Percentiles rank a stretch among this genome's conserved stretches.
These are phyloP conservation scores for Mrakia frigida DNA, from an alignment of 768 basidiomycete species.

Conservation along the genomic window DNA sequence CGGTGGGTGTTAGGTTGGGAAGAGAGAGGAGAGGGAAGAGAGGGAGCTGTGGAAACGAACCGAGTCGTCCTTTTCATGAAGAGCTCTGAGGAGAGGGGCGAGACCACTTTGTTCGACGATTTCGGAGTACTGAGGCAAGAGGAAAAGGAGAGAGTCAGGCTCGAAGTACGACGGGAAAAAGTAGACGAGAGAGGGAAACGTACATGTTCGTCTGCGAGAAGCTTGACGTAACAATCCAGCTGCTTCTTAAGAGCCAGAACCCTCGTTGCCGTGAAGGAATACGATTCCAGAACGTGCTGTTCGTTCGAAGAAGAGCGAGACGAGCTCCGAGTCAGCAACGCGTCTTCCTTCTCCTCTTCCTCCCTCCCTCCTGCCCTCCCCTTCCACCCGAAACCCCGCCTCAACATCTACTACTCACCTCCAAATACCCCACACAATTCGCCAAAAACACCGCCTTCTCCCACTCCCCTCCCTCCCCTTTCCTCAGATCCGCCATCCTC, in stretches of 20 bases:
- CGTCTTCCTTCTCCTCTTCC: background rate
- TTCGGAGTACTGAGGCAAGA: slow-evolving; percentile 41
- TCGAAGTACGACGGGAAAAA: background rate
- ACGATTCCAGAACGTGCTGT: slow-evolving; percentile 42
- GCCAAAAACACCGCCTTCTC: slow-evolving; percentile 76
- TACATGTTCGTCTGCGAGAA: slow-evolving; percentile 80
- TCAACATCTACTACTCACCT: slow-evolving; percentile 51
- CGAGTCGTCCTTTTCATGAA: slow-evolving; percentile 43
- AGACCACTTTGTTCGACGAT: slow-evolving; percentile 48
- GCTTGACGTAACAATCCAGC: slow-evolving; percentile 59
- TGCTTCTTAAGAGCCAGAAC: slow-evolving; percentile 55
- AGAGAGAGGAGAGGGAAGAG: background rate
- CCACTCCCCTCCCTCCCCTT: slow-evolving; percentile 61
- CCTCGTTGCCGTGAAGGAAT: slow-evolving; percentile 44
- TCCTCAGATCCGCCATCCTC: slow-evolving; percentile 54
- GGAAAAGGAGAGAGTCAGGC: background rate
- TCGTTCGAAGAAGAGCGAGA: background rate
- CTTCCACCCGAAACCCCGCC: too few species aligned
- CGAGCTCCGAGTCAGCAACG: background rate
- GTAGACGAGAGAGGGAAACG: background rate
- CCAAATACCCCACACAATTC: slow-evolving; percentile 77
- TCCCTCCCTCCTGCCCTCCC: background rate
- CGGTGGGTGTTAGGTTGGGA: background rate
- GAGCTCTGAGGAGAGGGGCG: slow-evolving; percentile 44
- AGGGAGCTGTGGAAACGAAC: slow-evolving; percentile 37